Base-by-base conservation (phyloP, 163 green algal species). In the Botryococcus braunii region DNA sequence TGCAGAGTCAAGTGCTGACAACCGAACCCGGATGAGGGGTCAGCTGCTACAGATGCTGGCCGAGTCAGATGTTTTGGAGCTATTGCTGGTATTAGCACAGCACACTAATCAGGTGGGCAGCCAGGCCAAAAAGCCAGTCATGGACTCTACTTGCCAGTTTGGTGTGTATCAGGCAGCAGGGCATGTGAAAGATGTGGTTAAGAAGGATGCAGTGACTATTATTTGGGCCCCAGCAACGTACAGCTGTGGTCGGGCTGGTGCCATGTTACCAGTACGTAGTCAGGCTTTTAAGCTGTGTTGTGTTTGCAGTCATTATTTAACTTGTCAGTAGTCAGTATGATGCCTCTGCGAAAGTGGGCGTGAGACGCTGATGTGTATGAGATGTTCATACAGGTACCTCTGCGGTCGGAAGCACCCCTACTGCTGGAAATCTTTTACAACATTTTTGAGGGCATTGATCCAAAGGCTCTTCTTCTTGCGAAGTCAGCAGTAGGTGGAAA, bases 371-470 rank as follows among this genome's bases (percentile, higher is more conserved):
- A n/a, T n/a, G n/a, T n/a, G n/a, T n/a, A 32, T 49, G 6, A 66
- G 5, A 43, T 69, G 62, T n/a, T 62, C 25, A 5, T 43, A 31
- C 66, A 72, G 66, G 66, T 23, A 34, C 17, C 6, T 3, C 31
- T 73, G 40, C 21, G 43, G 39, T 62, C 74, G 77, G 84, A 96
- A 56, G 77, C 80, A 5, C 65, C 79, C 4, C 75, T 95, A 48
- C 73, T 96, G 57, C 76, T 96, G 50, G 78, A 93, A 66, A 77
- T 92, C 39, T 77, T 94, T 68, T 47, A 77, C 23, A 68, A 82
- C 38, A 63, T 94, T 32, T 87, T 90, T 39, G 43, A 48, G 2
- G 74, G 66, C 0, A 39, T 83, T 13, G 68, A 78, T 17, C 73
- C 85, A 8, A 49, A 71, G 32, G 55, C 63, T 8, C 65, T 89